A percentile compares a stretch with the other conserved stretches of the same genome.
phyloP scores from a whole-genome alignment of 345 rosid genomes.

The Acer yangbiense region DNA sequence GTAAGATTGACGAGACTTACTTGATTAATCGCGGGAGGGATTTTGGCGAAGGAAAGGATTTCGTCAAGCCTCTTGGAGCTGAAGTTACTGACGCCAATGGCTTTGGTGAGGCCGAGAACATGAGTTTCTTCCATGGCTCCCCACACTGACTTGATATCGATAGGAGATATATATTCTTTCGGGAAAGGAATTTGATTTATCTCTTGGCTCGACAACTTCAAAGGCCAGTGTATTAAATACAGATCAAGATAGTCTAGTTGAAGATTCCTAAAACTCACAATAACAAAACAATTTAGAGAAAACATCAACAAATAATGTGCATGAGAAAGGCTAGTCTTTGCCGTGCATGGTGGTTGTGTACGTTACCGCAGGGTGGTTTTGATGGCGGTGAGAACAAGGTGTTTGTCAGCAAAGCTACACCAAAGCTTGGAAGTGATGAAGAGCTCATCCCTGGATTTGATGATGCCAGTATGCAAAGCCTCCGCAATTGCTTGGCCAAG shows the following conservation, averaged over 20 bases:
- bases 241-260: slow-evolving; percentile 37
- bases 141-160: slow-evolving; percentile 38
- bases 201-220: slow-evolving; percentile 23
- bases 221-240: slow-evolving; percentile 40
- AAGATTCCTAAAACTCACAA: slow-evolving; percentile 27
- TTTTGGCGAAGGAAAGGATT: slow-evolving; percentile 30
- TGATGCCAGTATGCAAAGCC: slow-evolving; percentile 30
- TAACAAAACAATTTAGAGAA: background rate
- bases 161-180: slow-evolving; percentile 19
- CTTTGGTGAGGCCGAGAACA: slow-evolving; percentile 29
- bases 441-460: slow-evolving; percentile 38
- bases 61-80: slow-evolving; percentile 22
- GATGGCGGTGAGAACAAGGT: slow-evolving; percentile 26
- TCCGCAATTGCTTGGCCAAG: slow-evolving; percentile 26
- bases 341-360: background rate
- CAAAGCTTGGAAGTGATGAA: slow-evolving; percentile 37
- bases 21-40: slow-evolving; percentile 35
- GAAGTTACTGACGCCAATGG: slow-evolving; percentile 36
- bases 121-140: slow-evolving; percentile 40
- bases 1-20: background rate
- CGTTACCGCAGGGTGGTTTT: slow-evolving; percentile 30
- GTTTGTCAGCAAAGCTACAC: slow-evolving; percentile 22
- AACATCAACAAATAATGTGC: too few relatives aligned
- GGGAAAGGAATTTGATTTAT: slow-evolving; percentile 9
- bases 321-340: too few relatives aligned